Evolutionary conservation across 345 rosid species (phyloP), one percentile per base, ranked within the genome.

Genomic region (Hibiscus mutabilis): DNA sequence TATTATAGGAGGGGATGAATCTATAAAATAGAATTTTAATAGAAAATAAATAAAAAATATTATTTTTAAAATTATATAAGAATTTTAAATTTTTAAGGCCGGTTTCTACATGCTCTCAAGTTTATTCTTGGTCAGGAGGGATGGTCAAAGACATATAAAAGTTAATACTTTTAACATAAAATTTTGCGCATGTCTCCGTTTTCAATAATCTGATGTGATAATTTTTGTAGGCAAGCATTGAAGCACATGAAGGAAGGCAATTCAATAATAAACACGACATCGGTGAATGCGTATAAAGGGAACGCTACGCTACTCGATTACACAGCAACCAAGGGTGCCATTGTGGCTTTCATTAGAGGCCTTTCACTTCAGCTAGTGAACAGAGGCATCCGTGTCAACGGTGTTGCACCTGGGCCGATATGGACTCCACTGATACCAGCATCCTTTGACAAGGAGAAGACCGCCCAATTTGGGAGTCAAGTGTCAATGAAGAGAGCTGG

Each of bases 201-300:
- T n/a, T n/a, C n/a, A n/a, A n/a, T n/a, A n/a, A n/a, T n/a, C n/a
- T n/a, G n/a, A n/a, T n/a, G n/a, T n/a, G n/a, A n/a, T n/a, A 18
- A 2, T 8, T 51, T 29, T 55, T 2, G 33, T 46, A 92, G 96
- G 86, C 91, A 83, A 67, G 83, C 82, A 0, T 72, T 91, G 77
- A 88, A 86, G 92, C 90, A 88, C 79, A 86, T 91, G 98, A 89
- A 83, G 74, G 89, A 84, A 74, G 98, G 97, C 0, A 82, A 97
- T 22, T 60, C 85, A 25, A 89, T 91, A 37, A 89, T 93, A 77
- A 93, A 93, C 76, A 87, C 97, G 3, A 77, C 98, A 4, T 91
- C 97, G 1, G 80, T 89, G 53, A 83, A 71, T 61, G 97, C 93
- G 3, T 93, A 90, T 79, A 59, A 71, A 57, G 97, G 98, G n/a